Percentiles rank a stretch among this genome's conserved stretches.
Evolutionary conservation across 2,329 filamentous ascomycete genomes (phyloP).

Genomic region (Fusarium nodosum): DNA sequence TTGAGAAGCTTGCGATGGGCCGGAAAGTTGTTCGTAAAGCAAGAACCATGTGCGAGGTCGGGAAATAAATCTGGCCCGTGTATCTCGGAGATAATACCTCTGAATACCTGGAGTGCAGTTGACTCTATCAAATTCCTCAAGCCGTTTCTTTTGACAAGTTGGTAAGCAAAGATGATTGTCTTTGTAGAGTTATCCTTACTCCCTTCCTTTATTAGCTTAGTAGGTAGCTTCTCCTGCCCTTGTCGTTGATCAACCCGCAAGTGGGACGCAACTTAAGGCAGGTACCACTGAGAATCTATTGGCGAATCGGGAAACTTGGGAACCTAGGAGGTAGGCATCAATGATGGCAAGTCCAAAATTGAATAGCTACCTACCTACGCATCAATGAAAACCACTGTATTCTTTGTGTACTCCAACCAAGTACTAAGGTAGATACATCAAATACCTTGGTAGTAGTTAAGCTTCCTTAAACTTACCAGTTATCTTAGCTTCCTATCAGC

Average conservation of each 20-base stretch:
- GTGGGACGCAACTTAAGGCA: slow-evolving; percentile 5
- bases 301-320: not conserved
- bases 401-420: not conserved
- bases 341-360: not conserved
- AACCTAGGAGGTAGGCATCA: no score
- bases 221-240: slow-evolving; percentile 1
- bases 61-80: slow-evolving; percentile 31
- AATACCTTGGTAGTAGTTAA: not conserved
- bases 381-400: not conserved
- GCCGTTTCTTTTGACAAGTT: not conserved
- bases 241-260: slow-evolving; percentile 3
- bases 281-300: not conserved
- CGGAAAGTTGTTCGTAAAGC: slow-evolving; percentile 1
- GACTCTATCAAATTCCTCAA: not conserved
- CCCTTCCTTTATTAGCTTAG: not conserved
- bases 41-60: slow-evolving; percentile 29
- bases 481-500: not conserved
- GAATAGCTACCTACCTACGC: no score
- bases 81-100: slow-evolving; percentile 3
- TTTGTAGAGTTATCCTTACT: not conserved
- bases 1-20: not conserved
- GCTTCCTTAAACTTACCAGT: not conserved
- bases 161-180: not conserved
- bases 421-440: not conserved
- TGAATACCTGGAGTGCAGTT: slow-evolving; percentile 8